Percentiles rank a stretch among this genome's conserved stretches.
Conservation (phyloP, 2,329 filamentous ascomycete genomes). For the Fusarium sp. region DNA sequence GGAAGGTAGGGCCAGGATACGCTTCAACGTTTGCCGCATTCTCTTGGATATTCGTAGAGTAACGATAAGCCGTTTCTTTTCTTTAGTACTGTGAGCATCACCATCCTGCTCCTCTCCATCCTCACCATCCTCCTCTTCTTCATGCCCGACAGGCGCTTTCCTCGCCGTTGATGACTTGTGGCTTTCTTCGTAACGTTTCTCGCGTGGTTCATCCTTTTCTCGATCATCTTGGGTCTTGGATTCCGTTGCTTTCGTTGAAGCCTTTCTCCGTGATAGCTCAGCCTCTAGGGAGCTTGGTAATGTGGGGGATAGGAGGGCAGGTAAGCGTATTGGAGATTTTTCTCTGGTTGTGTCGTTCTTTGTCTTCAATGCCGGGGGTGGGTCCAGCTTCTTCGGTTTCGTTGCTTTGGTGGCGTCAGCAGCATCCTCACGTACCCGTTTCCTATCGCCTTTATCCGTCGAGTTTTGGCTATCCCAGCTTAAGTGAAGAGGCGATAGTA, state of each 20-base stretch:
- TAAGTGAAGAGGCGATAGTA: conserved; percentile 63
- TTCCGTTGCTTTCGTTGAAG: conserved; percentile 33
- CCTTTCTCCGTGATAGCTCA: conserved; percentile 47
- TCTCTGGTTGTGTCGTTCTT: conserved; percentile 51
- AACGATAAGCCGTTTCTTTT: conserved; percentile 52
- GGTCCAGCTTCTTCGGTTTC: conserved; percentile 45
- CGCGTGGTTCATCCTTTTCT: conserved; percentile 31
- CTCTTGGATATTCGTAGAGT: conserved; percentile 60
- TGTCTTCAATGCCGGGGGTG: conserved; percentile 37
- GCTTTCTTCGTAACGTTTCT: conserved; percentile 33
- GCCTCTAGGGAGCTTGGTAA: conserved; percentile 62
- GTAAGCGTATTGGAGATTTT: conserved; percentile 52
- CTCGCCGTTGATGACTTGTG: conserved; percentile 33
- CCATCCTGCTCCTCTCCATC: conserved; percentile 46
- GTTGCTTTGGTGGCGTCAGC: conserved; percentile 43
- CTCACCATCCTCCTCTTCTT: conserved; percentile 49
- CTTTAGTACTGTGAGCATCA: conserved; percentile 42
- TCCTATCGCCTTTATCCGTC: conserved; percentile 45
- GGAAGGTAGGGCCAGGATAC: conserved; percentile 57
- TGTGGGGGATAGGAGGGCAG: conserved; percentile 64
- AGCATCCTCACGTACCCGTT: conserved; percentile 45
- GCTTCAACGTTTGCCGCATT: conserved; percentile 55
- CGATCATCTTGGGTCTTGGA: conserved; percentile 27
- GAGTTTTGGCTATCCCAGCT: conserved; percentile 54
- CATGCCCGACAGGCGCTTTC: conserved; percentile 42